Conservation (phyloP, 2,329 filamentous ascomycete species). For the Pyricularia grisea region DNA sequence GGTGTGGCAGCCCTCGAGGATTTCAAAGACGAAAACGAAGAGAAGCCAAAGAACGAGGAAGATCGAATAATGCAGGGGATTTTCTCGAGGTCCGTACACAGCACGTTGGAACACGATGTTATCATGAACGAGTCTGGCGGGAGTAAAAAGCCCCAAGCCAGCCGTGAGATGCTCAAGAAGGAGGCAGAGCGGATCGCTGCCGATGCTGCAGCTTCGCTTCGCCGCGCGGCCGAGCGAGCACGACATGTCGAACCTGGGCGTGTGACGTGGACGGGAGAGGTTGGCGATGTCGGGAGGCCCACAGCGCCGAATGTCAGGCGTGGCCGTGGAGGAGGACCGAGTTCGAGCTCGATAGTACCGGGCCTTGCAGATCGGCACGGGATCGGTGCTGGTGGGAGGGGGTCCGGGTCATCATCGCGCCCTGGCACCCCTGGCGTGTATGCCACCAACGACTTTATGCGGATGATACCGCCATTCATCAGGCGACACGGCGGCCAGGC, state of each 20-base stretch:
- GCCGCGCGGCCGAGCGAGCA: constrained; percentile 63
- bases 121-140: constrained; percentile 74
- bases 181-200: constrained; percentile 76
- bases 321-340: constrained; percentile 30
- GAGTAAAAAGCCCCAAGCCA: constrained; percentile 60
- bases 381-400: constrained; percentile 24
- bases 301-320: constrained; percentile 30
- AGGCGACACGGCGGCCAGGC: constrained; percentile 67
- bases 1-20: constrained; percentile 58
- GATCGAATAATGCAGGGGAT: constrained; percentile 81
- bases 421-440: constrained; percentile 28
- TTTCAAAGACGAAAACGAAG: constrained; percentile 36
- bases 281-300: constrained; percentile 67
- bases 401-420: constrained; percentile 25
- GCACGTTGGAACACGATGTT: constrained; percentile 86
- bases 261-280: constrained; percentile 87
- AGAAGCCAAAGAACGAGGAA: constrained; percentile 43
- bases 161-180: constrained; percentile 67
- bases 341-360: constrained; percentile 44
- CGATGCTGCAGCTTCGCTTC: constrained; percentile 67
- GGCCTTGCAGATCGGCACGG: constrained; percentile 50
- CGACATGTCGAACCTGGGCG: constrained; percentile 68
- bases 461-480: constrained; percentile 72
- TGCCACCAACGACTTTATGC: constrained; percentile 52
- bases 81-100: constrained; percentile 79